Conservation (phyloP, 2,329 filamentous ascomycete genomes). For the Pseudopithomyces maydicus region DNA sequence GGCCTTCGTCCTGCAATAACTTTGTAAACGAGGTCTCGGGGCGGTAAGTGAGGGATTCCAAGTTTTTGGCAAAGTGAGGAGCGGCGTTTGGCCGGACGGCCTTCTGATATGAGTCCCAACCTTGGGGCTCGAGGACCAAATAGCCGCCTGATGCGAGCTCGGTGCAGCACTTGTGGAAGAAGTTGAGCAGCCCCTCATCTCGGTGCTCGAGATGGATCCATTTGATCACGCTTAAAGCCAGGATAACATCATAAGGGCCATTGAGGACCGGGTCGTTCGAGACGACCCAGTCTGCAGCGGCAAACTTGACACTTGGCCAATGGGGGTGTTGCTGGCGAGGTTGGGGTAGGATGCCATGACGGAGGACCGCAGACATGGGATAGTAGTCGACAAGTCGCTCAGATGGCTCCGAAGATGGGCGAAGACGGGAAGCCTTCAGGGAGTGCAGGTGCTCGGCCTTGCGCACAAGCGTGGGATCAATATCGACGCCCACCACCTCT, state of each 20-base stretch:
- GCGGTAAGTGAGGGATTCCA: conserved; percentile 32
- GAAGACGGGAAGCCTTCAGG: conserved; percentile 42
- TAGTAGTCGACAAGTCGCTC: conserved; percentile 37
- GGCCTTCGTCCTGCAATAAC: conserved; percentile 31
- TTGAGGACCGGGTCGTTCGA: conserved; percentile 27
- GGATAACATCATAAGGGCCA: conserved; percentile 42
- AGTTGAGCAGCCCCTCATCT: conserved; percentile 37
- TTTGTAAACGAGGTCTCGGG: conserved; percentile 42
- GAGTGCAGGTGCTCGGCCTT: conserved; percentile 44
- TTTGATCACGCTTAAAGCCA: conserved; percentile 47
- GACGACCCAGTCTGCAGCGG: conserved; percentile 40
- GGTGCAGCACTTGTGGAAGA: conserved; percentile 39
- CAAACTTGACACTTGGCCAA: conserved; percentile 37
- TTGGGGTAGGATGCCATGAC: conserved; percentile 29
- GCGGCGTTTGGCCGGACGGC: conserved; percentile 38
- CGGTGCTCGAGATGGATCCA: conserved; percentile 46
- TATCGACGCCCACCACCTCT: conserved; percentile 47
- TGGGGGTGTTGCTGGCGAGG: conserved; percentile 19
- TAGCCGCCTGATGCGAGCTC: conserved; percentile 36
- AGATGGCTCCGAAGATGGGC: conserved; percentile 23
- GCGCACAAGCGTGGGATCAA: conserved; percentile 42
- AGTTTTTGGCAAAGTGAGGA: conserved; percentile 36
- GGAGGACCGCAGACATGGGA: conserved; percentile 42
- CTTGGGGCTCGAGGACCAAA: conserved; percentile 42
- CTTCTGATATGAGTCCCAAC: conserved; percentile 44